Evolutionary conservation across 306 rosid species (phyloP), one percentile per base, ranked within the genome.

Genomic region (Abrus pulchellus): DNA sequence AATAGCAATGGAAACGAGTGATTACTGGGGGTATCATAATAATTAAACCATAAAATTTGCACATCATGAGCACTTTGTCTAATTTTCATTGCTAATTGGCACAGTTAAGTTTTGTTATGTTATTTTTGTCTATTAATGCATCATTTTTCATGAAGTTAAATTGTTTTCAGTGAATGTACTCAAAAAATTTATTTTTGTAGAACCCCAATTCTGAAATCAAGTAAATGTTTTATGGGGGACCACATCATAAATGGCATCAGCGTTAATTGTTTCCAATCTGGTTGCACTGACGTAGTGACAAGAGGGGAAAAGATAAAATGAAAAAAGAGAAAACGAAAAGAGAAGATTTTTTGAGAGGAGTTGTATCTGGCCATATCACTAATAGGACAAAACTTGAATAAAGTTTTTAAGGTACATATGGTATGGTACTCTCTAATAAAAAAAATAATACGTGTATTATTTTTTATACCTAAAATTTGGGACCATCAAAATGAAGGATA

Each of bases 211-310:
- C 52, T 29, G 77, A 83, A 80, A 80, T 65, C 70, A 66, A 69
- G 65, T 72, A 80, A 67, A 72, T 48, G 82, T 44, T 68, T 11
- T 8, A 75, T 34, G 52, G 54, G 86, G 87, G 85, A 54, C 80
- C 88, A 49, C 83, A 47, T 62, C 78, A 47, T 82, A 78, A 63
- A 68, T 77, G 87, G 72, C 86, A 86, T 81, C 82, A 60, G 56
- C 91, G 76, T 69, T 70, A 80, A 40, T 67, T 85, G 85, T 74
- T 76, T 75, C 87, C 78, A 78, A 68, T 66, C 6, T 45, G 79
- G 80, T 68, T 81, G 81, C 80, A 81, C 14, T 67, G 68, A 66
- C 75, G 86, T 69, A n/a, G 53, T n/a, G 83, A 66, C 28, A 64
- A 79, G 63, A 67, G 84, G 59, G 45, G n/a, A 53, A 71, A 76